phyloP scores from a whole-genome alignment of 768 basidiomycete species.

The Floccularia luteovirens region DNA sequence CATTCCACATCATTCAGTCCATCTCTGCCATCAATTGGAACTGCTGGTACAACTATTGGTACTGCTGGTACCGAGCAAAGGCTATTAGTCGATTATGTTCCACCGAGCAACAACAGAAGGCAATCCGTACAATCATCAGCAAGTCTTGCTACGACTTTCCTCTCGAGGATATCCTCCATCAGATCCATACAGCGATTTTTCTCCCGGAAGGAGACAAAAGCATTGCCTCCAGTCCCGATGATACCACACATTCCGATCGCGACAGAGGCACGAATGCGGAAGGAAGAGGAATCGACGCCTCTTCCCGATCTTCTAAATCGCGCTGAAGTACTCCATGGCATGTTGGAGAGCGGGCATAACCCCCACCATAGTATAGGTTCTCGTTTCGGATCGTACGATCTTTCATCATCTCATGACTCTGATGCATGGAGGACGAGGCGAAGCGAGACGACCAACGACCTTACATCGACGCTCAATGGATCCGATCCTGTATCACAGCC shows the following conservation, averaged over 20 bases:
- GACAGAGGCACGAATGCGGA: slow-evolving; percentile 30
- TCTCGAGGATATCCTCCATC: slow-evolving; percentile 38
- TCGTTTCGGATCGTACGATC: slow-evolving; percentile 7
- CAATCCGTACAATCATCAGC: slow-evolving; percentile 37
- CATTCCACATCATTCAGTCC: slow-evolving; percentile 13
- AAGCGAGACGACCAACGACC: background rate
- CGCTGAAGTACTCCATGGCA: slow-evolving; percentile 36
- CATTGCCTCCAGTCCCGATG: slow-evolving; percentile 51
- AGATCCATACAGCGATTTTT: slow-evolving; percentile 27
- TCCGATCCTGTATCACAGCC: too few relatives aligned
- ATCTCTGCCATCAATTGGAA: slow-evolving; percentile 17
- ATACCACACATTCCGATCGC: slow-evolving; percentile 38
- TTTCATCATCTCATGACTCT: slow-evolving; percentile 14
- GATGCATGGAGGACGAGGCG: slow-evolving; percentile 2
- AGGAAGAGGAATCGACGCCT: slow-evolving; percentile 36
- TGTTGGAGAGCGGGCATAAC: slow-evolving; percentile 46
- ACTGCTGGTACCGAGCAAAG: background rate
- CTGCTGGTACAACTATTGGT: slow-evolving; percentile 6
- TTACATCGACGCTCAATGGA: too few relatives aligned
- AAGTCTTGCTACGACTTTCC: slow-evolving; percentile 42
- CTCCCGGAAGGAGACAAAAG: slow-evolving; percentile 39
- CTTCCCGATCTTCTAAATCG: slow-evolving; percentile 47
- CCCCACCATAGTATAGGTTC: slow-evolving; percentile 38
- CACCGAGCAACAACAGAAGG: slow-evolving; percentile 16
- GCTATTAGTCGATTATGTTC: background rate